Base-by-base conservation (phyloP, 2,329 filamentous ascomycete species). In the Diaporthe helianthi region DNA sequence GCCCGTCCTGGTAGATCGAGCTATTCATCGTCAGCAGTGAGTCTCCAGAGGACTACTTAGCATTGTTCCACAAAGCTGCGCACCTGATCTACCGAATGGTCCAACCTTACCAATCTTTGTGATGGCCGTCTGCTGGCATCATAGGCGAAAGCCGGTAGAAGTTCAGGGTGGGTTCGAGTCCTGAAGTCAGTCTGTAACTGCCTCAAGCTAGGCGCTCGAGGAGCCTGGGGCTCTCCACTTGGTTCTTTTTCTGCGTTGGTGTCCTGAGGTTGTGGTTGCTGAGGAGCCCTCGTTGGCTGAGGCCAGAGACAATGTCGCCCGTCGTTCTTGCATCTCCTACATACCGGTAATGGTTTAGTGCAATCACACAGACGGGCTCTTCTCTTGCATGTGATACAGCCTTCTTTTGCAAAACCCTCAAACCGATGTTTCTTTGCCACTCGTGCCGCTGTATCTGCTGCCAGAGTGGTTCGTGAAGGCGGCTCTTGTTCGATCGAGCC, bases 61-160 rank as follows among this genome's bases (percentile, higher is more conserved):
- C 17, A 31, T 24, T 19, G 5, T 46, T 22, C 19, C 8, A 26
- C 19, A 36, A 6, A 31, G 2, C 12, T 22, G 31, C 55, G 38
- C 38, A 61, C 55, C 55, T 19, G 26, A 29, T 31, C 12, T 47
- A 3, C 17, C 19, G 19, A 22, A 19, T 31, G 26, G 26, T 17
- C n/a, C 55, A 61, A 10, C 9, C 55, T 61, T 46, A 61, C 55
- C 55, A 61, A 22, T 61, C 55, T 31, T 22, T 61, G 55, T 2
- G 55, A 47, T 8, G 55, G 55, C 17, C 24, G 26, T 3, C 38
- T 31, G 4, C 38, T 33, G 26, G 38, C 38, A 33, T 61, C 55
- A n/a, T 47, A 61, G 22, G 24, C 38, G 13, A 46, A 61, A 33
- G 55, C 55, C 19, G 55, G 55, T 9, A 29, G n/a, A 0, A 22